Evolutionary conservation across 1,139 yeast species (phyloP).

Genomic region (Yarrowia galli): DNA sequence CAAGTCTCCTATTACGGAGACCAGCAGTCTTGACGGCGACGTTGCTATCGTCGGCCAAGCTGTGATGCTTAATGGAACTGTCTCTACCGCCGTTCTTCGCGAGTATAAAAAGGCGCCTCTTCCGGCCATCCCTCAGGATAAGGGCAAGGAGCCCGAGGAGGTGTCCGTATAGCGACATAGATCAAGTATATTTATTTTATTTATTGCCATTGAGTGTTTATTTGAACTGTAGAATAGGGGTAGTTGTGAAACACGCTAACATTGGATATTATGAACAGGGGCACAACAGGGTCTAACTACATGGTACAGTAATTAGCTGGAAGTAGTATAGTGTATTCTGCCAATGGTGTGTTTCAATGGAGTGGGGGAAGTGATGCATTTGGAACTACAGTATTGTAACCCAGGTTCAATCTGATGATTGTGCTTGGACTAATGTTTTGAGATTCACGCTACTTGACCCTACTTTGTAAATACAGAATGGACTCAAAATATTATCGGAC

Average conservation of each 20-base stretch:
- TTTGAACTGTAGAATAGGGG: background rate
- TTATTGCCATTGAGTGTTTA: background rate
- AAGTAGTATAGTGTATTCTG: no score
- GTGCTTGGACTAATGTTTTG: no score
- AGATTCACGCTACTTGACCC: no score
- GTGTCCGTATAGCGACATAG: background rate
- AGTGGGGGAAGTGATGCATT: no score
- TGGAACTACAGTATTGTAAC: no score
- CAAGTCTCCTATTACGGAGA: slow-evolving; percentile 9
- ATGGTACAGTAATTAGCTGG: no score
- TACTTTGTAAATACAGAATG: no score
- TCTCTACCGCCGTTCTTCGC: slow-evolving; percentile 6
- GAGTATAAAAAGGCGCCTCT: slow-evolving; percentile 24
- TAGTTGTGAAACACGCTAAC: background rate
- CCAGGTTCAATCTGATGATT: no score
- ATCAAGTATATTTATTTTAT: background rate
- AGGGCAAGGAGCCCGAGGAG: slow-evolving; percentile 5
- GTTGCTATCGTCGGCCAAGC: slow-evolving; percentile 24
- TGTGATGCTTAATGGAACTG: background rate
- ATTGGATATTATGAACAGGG: background rate
- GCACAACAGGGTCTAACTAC: no score
- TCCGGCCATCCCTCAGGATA: slow-evolving; percentile 11
- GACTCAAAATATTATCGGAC: no score
- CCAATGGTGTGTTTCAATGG: no score
- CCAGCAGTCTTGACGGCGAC: background rate